These are phyloP conservation scores for Sanguinoderma infundibulare DNA, from an alignment of 1,284 basidiomycete genomes.

Conservation along the genomic window DNA sequence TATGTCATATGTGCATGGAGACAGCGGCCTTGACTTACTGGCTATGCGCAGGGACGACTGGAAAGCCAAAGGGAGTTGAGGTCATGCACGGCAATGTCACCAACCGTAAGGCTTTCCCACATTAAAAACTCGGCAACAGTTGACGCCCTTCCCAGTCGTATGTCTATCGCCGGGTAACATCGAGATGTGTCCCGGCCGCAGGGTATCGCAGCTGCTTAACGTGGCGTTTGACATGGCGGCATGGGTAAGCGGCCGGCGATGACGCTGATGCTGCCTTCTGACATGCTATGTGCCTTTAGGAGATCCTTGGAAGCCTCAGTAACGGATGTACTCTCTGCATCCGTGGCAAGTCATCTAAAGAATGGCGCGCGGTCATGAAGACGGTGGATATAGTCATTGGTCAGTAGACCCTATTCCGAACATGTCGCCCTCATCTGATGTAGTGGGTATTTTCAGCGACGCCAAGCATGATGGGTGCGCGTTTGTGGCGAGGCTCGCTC, in stretches of 20 bases:
- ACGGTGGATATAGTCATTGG: slow-evolving; percentile 61
- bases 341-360: slow-evolving; percentile 56
- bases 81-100: slow-evolving; percentile 60
- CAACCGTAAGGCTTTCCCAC: slow-evolving; percentile 47
- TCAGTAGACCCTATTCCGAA: slow-evolving; percentile 27
- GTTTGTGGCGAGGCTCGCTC: neutral
- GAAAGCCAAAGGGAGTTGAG: slow-evolving; percentile 62
- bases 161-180: slow-evolving; percentile 58
- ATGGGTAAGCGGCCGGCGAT: slow-evolving; percentile 43
- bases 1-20: slow-evolving; percentile 32
- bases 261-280: neutral
- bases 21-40: slow-evolving; percentile 7
- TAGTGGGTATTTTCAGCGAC: slow-evolving; percentile 27
- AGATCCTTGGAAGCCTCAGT: slow-evolving; percentile 58
- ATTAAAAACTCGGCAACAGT: neutral
- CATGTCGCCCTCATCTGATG: slow-evolving; percentile 35
- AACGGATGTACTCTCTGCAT: slow-evolving; percentile 62
- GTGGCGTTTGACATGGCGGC: slow-evolving; percentile 68
- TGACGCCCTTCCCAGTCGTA: slow-evolving; percentile 44
- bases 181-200: slow-evolving; percentile 54
- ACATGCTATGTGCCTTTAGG: slow-evolving; percentile 37
- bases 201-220: slow-evolving; percentile 63
- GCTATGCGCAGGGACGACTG: slow-evolving; percentile 51
- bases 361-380: slow-evolving; percentile 61
- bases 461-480: slow-evolving; percentile 47